Base-by-base conservation (phyloP, 2,329 filamentous ascomycete species). In the Pseudocercospora fijiensis region DNA sequence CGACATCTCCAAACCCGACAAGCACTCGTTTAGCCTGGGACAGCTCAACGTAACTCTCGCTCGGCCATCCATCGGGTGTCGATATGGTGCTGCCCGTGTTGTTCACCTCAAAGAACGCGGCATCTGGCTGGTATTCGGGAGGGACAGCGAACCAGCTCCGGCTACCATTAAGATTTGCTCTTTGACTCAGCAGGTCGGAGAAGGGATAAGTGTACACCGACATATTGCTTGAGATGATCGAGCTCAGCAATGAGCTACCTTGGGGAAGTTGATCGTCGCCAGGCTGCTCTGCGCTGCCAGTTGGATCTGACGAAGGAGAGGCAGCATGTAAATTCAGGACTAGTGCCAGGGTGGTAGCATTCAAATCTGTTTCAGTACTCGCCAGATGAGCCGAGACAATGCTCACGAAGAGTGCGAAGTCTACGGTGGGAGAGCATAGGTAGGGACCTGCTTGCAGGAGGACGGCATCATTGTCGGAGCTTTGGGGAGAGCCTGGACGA, bases 11-110 rank as follows among this genome's bases (percentile, higher is more conserved):
- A 71, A 84, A 86, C 41, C 81, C 80, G 8, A 84, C 73, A 1
- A 89, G 70, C 1, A 89, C 68, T 30, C 87, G 79, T 67, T 81
- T 81, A n/a, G 79, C 78, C 53, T 80, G 76, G 3, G 51, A 58
- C 51, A 88, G 80, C 67, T 86, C 84, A 33, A 88, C 74, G 67
- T 82, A 86, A 20, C 81, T 79, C 67, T 85, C 83, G n/a, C 82
- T 83, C 0, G 87, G 87, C 87, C 87, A 90, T 10, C 87, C 87
- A 74, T 87, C 80, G 0, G 78, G 71, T 0, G 86, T 88, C 20
- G 78, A 79, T 1, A 72, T 49, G 7, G 74, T 69, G 18, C 79
- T 77, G 2, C 75, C 68, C 10, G 69, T 55, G 45, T 77, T 69
- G 27, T 74, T 70, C 8, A 80, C 71, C 0, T 78, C 77, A 5